Conservation (phyloP, 495 filamentous ascomycete genomes). For the Podospora didyma region DNA sequence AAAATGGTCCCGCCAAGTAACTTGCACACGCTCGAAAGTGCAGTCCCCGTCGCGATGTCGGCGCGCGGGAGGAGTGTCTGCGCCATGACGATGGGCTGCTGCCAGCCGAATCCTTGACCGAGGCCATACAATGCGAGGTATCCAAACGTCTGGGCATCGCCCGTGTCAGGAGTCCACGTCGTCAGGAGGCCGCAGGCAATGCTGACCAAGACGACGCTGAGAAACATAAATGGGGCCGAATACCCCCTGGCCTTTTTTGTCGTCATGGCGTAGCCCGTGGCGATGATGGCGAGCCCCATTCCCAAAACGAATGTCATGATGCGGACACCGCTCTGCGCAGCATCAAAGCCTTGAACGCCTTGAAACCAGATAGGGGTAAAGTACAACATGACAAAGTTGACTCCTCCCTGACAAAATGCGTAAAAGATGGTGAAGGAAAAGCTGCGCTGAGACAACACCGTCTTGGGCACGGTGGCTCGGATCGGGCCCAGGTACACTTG, state of each 20-base stretch:
- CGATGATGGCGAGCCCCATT: slow-evolving; percentile 51
- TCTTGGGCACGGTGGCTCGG: slow-evolving; percentile 55
- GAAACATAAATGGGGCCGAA: slow-evolving; percentile 40
- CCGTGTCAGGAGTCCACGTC: slow-evolving; percentile 42
- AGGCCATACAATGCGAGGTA: slow-evolving; percentile 44
- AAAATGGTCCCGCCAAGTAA: slow-evolving; percentile 58
- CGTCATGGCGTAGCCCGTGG: slow-evolving; percentile 33
- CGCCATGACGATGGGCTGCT: slow-evolving; percentile 51
- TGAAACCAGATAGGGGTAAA: slow-evolving; percentile 55
- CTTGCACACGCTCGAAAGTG: slow-evolving; percentile 57
- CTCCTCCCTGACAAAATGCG: slow-evolving; percentile 44
- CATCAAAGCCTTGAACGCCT: slow-evolving; percentile 57
- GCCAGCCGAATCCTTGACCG: slow-evolving; percentile 58
- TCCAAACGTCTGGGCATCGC: slow-evolving; percentile 54
- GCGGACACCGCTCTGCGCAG: slow-evolving; percentile 60
- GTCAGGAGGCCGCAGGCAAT: slow-evolving; percentile 59
- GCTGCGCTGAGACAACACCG: slow-evolving; percentile 58
- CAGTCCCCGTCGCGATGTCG: slow-evolving; percentile 55
- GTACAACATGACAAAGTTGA: slow-evolving; percentile 48
- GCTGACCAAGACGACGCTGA: slow-evolving; percentile 46
- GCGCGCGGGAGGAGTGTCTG: slow-evolving; percentile 42
- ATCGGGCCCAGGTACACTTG: slow-evolving; percentile 20
- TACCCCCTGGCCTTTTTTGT: slow-evolving; percentile 14
- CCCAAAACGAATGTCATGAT: slow-evolving; percentile 59
- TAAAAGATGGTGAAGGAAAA: slow-evolving; percentile 49